These are phyloP conservation scores for Scytalidium lignicola DNA, from an alignment of 2,329 filamentous ascomycete species.

Conservation along the genomic window DNA sequence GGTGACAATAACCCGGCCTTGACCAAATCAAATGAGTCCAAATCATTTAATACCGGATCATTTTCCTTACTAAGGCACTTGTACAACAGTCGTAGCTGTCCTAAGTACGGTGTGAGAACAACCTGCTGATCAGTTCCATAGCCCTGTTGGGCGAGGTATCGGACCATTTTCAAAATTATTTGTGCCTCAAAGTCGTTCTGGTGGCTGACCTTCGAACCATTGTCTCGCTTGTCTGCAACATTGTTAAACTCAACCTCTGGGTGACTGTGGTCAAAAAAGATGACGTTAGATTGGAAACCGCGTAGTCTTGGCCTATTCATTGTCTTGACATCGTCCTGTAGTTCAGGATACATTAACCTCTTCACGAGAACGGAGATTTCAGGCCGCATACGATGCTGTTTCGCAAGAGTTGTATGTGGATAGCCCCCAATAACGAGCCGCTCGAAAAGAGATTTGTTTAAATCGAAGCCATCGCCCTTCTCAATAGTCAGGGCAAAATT, in stretches of 20 bases:
- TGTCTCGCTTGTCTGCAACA: too few relatives aligned
- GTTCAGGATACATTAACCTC: conserved; percentile 52
- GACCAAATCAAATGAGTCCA: too few relatives aligned
- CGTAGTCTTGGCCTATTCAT: too few relatives aligned
- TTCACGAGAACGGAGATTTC: conserved; percentile 56
- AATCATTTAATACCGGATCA: too few relatives aligned
- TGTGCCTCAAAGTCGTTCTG: conserved; percentile 48
- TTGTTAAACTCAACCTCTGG: too few relatives aligned
- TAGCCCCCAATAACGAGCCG: conserved; percentile 39
- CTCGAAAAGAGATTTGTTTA: conserved; percentile 47
- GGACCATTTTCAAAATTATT: conserved; percentile 58
- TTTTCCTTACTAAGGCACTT: too few relatives aligned
- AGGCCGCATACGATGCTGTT: conserved; percentile 62
- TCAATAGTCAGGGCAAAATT: conserved; percentile 32
- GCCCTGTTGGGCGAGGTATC: conserved; percentile 64
- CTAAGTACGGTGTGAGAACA: conserved; percentile 67
- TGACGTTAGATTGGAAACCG: too few relatives aligned
- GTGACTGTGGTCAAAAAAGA: too few relatives aligned
- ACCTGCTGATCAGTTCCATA: too few relatives aligned
- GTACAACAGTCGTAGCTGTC: conserved; percentile 54
- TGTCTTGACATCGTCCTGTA: conserved; percentile 45
- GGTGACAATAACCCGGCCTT: too few relatives aligned
- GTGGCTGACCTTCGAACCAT: too few relatives aligned
- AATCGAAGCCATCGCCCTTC: conserved; percentile 33
- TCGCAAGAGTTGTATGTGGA: conserved; percentile 44